Percentiles rank a stretch among this genome's conserved stretches.
These are phyloP conservation scores for Gonium pectorale DNA, from an alignment of 139 green algal species.

Conservation along the genomic window DNA sequence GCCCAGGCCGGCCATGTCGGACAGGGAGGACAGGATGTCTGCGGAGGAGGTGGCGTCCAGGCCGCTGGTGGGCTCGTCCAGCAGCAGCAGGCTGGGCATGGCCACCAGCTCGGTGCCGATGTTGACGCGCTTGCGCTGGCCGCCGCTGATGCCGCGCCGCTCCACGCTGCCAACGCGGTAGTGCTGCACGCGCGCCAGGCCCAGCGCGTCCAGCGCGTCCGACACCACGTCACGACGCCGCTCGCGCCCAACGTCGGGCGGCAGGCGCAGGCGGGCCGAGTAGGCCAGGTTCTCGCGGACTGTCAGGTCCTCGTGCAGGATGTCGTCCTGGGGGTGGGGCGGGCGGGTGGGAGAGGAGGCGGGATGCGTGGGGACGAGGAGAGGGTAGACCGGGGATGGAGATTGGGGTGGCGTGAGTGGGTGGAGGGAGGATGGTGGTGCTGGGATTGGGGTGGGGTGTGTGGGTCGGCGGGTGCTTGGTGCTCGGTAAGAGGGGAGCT, in stretches of 20 bases:
- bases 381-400: neutral
- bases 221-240: conserved; percentile 32
- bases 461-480: too few species aligned
- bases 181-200: conserved; percentile 31
- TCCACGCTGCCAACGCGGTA: conserved; percentile 58
- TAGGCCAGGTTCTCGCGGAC: conserved; percentile 67
- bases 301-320: conserved; percentile 39
- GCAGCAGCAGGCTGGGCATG: conserved; percentile 78
- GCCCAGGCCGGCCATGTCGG: conserved; percentile 71
- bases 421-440: too few species aligned
- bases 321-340: conserved; percentile 22
- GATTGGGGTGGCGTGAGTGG: too few species aligned
- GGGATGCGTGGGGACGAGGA: neutral
- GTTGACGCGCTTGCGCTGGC: conserved; percentile 88
- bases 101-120: conserved; percentile 82
- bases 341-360: neutral
- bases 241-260: conserved; percentile 10
- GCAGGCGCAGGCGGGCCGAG: conserved; percentile 50
- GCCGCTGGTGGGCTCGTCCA: conserved; percentile 84
- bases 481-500: too few species aligned
- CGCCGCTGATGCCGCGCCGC: conserved; percentile 68
- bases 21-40: conserved; percentile 73
- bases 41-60: conserved; percentile 77
- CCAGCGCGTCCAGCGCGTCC: conserved; percentile 49
- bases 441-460: too few species aligned